Percentiles rank a stretch among this genome's conserved stretches.
These are phyloP conservation scores for Edaphochlamys debaryana DNA, from an alignment of 139 green algal genomes.

Conservation along the genomic window DNA sequence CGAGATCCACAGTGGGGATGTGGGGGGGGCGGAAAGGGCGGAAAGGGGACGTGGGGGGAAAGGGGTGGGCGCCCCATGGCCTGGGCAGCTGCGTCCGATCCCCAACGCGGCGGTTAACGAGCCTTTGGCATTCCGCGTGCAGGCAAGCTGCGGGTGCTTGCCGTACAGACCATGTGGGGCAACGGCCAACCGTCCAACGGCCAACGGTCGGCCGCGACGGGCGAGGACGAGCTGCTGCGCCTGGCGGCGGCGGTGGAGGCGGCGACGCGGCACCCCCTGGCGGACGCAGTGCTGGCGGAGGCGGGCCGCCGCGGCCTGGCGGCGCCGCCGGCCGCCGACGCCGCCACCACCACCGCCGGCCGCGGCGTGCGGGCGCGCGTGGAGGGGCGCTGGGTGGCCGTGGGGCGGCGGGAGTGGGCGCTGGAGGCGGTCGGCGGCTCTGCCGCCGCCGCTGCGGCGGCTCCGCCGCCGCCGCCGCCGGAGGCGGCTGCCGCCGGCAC, in stretches of 20 bases:
- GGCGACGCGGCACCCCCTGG: conserved; percentile 85
- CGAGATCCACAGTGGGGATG: no score
- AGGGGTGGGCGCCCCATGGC: not conserved
- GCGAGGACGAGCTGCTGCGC: conserved; percentile 45
- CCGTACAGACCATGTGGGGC: not conserved
- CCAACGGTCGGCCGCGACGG: no score
- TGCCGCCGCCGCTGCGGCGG: not conserved
- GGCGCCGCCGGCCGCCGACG: conserved; percentile 42
- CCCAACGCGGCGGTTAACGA: no score
- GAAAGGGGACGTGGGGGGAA: not conserved
- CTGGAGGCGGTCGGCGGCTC: conserved; percentile 40
- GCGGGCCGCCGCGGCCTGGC: conserved; percentile 57
- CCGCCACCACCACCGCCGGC: conserved; percentile 68
- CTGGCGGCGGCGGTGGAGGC: conserved; percentile 84
- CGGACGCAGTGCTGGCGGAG: conserved; percentile 75
- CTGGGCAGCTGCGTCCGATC: no score
- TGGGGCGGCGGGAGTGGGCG: conserved; percentile 82
- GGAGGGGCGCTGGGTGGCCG: conserved; percentile 66
- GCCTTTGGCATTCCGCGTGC: no score
- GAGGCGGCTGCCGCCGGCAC: conserved; percentile 29
- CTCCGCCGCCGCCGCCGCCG: conserved; percentile 14
- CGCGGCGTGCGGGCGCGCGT: conserved; percentile 61
- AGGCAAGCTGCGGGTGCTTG: conserved; percentile 38
- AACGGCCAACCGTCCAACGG: no score
- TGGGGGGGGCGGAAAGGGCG: not conserved